Evolutionary conservation across 2,329 filamentous ascomycete species (phyloP), one percentile per base, ranked within the genome.

Genomic region (Microcera coccophila): DNA sequence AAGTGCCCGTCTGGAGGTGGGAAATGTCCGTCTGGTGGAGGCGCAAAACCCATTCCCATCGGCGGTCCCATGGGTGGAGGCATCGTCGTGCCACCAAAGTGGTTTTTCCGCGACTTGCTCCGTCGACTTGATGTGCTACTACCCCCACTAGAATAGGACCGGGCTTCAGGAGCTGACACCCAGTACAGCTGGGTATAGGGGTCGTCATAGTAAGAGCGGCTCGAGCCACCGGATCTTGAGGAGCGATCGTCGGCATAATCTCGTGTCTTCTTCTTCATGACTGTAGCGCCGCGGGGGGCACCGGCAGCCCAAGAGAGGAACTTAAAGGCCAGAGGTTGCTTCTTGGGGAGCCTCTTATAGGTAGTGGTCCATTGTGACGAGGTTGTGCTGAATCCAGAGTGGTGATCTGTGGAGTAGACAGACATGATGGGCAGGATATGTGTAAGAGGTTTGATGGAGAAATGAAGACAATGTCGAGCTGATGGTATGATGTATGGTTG

Each of bases 271-370:
- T 59, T 62, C 50, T 54, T 60, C 32, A 59, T 42, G 2, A 42
- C 50, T 4, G 50, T 55, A 4, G 56, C 53, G 21, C 50, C 46
- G 3, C 47, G 42, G 3, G 59, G 59, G 15, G 51, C 52, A 16
- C 59, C 59, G 8, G 56, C 55, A 15, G 53, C 56, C 57, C 54
- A 62, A 5, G 50, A 58, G 32, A 62, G 41, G 41, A 62, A 61
- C 2, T 54, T 43, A 2, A 62, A 46, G 19, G 52, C 38, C 38
- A 41, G 41, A 31, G 53, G 39, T 26, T 50, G 55, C 40, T 52
- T 52, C 42, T 54, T 59, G 32, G 59, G 57, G 7, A 62, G 44
- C 28, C 38, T 53, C 26, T 39, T 43, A 49, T 60, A 54, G 16
- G 50, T 49, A 35, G 48, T 51, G 16, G 53, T 54, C 55, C 57